These are phyloP conservation scores for Escovopsis sp. DNA, from an alignment of 2,329 filamentous ascomycete species.

Conservation along the genomic window DNA sequence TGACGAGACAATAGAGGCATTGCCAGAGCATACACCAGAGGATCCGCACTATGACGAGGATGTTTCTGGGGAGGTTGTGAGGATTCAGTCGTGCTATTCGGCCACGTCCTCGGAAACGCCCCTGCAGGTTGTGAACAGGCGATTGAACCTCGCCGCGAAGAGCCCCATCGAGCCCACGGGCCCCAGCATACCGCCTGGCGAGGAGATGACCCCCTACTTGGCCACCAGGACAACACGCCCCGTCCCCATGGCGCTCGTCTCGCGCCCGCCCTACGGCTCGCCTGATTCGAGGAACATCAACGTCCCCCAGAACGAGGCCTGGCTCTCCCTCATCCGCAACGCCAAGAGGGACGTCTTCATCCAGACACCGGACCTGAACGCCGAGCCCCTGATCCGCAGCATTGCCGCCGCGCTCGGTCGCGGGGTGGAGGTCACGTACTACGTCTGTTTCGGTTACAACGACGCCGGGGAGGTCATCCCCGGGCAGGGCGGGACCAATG, in stretches of 20 bases:
- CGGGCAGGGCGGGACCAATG: slow-evolving; percentile 61
- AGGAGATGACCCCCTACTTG: slow-evolving; percentile 54
- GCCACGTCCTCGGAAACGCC: slow-evolving; percentile 34
- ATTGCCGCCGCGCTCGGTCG: slow-evolving; percentile 50
- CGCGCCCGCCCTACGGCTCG: slow-evolving; percentile 50
- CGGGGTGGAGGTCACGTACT: slow-evolving; percentile 53
- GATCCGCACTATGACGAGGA: slow-evolving; percentile 50
- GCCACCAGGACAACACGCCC: slow-evolving; percentile 26
- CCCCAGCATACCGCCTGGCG: slow-evolving; percentile 34
- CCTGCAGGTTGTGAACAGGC: slow-evolving; percentile 44
- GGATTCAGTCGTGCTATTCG: slow-evolving; percentile 44
- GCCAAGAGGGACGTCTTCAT: slow-evolving; percentile 55
- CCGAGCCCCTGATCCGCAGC: slow-evolving; percentile 48
- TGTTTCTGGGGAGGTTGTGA: slow-evolving; percentile 43
- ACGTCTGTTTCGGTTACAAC: slow-evolving; percentile 67
- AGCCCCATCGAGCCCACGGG: slow-evolving; percentile 34
- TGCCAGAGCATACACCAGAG: slow-evolving; percentile 42
- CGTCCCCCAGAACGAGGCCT: slow-evolving; percentile 63
- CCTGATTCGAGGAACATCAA: slow-evolving; percentile 44
- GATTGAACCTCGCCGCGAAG: slow-evolving; percentile 50
- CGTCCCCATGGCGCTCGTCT: slow-evolving; percentile 59
- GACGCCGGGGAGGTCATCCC: slow-evolving; percentile 64
- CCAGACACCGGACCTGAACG: slow-evolving; percentile 65
- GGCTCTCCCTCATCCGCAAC: slow-evolving; percentile 53
- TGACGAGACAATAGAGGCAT: slow-evolving; percentile 1